Conservation (phyloP, 164 flowering plant species). For the Litsea cubeba region DNA sequence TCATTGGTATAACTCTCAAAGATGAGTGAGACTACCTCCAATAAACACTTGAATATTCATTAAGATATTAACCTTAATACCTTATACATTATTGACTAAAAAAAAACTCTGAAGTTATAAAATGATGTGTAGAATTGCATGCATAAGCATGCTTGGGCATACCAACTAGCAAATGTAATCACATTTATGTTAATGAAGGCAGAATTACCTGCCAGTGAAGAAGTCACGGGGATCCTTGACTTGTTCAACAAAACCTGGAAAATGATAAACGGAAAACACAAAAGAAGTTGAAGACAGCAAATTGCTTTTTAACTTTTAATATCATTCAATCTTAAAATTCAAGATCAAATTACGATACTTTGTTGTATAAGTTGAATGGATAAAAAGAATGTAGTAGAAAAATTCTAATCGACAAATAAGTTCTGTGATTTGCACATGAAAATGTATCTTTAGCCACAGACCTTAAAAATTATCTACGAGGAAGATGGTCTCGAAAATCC, state of each 20-base stretch:
- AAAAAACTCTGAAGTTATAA: background rate
- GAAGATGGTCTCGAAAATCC: too few relatives aligned
- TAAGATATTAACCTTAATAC: background rate
- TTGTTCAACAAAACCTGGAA: conserved; percentile 65
- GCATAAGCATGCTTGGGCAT: background rate
- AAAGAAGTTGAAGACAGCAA: background rate
- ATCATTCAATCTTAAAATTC: background rate
- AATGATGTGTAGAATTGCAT: background rate
- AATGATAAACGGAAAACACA: background rate
- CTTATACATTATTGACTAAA: background rate
- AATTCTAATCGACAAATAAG: too few relatives aligned
- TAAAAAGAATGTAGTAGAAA: too few relatives aligned
- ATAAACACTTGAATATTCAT: background rate
- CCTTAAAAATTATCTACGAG: too few relatives aligned
- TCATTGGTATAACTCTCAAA: background rate
- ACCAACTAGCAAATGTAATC: background rate
- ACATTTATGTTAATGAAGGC: background rate
- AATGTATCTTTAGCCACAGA: too few relatives aligned
- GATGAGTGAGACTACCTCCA: background rate
- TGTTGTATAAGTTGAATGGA: background rate
- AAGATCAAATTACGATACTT: background rate
- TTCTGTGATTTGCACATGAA: too few relatives aligned
- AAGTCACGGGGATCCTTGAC: conserved; percentile 51
- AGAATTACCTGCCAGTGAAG: conserved; percentile 78
- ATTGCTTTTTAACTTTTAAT: background rate